Evolutionary conservation across 2,329 filamentous ascomycete species (phyloP).

Genomic region (Aspergillus terreus): DNA sequence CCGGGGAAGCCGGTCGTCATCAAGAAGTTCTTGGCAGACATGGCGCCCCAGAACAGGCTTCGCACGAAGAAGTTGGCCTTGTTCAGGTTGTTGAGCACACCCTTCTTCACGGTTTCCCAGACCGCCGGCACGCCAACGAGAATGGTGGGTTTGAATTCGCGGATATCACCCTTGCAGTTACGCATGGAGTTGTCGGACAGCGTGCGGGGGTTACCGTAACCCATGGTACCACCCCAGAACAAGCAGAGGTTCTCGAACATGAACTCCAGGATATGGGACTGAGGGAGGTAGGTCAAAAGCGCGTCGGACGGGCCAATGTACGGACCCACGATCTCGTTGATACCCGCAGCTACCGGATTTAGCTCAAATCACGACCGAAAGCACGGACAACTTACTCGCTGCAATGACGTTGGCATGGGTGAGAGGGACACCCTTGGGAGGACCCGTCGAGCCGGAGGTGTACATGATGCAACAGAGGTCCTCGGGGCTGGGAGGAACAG

Average conservation of each 20-base stretch:
- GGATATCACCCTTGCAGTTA: slow-evolving; percentile 91
- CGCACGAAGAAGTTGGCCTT: slow-evolving; percentile 65
- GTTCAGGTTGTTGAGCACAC: slow-evolving; percentile 76
- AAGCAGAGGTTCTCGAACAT: slow-evolving; percentile 89
- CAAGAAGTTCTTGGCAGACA: slow-evolving; percentile 59
- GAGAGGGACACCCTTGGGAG: slow-evolving; percentile 83
- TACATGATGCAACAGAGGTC: slow-evolving; percentile 79
- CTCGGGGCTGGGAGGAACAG: slow-evolving; percentile 66
- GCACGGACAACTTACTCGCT: slow-evolving; percentile 55
- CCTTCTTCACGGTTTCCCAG: slow-evolving; percentile 97
- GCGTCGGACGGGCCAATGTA: slow-evolving; percentile 74
- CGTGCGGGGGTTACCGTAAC: slow-evolving; percentile 88
- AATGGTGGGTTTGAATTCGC: slow-evolving; percentile 82
- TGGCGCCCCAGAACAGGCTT: slow-evolving; percentile 72
- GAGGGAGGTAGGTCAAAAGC: slow-evolving; percentile 85
- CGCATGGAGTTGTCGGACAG: slow-evolving; percentile 80
- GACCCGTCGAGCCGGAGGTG: slow-evolving; percentile 85
- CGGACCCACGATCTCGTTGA: slow-evolving; percentile 71
- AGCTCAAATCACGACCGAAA: no score
- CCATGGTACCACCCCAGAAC: slow-evolving; percentile 86
- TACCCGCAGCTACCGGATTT: slow-evolving; percentile 63
- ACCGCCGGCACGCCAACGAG: slow-evolving; percentile 93
- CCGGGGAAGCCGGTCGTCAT: slow-evolving; percentile 51
- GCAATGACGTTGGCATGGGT: slow-evolving; percentile 77
- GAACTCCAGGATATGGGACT: slow-evolving; percentile 95